phyloP scores from a whole-genome alignment of 495 filamentous ascomycete species.

The Penicillium longicatenatum region DNA sequence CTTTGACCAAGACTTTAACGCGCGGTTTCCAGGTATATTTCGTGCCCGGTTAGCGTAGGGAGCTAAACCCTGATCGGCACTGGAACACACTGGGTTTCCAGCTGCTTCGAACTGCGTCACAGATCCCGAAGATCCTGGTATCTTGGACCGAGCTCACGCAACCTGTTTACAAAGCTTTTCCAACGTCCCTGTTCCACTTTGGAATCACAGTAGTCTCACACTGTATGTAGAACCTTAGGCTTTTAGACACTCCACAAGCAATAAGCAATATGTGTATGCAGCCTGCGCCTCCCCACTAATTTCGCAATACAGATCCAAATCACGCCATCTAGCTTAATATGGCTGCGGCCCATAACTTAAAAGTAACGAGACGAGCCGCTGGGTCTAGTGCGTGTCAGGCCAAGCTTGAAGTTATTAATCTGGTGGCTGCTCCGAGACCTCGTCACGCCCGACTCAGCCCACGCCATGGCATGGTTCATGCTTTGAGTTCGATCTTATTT shows the following conservation, averaged over 20 bases:
- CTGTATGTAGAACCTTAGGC: background rate
- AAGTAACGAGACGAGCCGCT: conserved; percentile 9
- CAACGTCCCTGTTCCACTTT: background rate
- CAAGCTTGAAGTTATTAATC: background rate
- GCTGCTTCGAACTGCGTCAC: background rate
- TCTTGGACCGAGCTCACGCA: background rate
- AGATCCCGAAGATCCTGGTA: background rate
- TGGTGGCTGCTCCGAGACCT: background rate
- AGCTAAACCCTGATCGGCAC: background rate
- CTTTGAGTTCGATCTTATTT: background rate
- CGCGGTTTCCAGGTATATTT: background rate
- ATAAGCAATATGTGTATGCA: background rate
- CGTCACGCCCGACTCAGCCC: background rate
- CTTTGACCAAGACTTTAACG: background rate
- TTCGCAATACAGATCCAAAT: conserved; percentile 43
- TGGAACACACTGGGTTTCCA: background rate
- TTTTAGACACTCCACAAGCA: background rate
- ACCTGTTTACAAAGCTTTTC: no score
- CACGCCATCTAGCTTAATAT: conserved; percentile 39
- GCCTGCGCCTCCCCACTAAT: conserved; percentile 3
- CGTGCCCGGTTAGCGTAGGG: background rate
- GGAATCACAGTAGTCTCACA: background rate
- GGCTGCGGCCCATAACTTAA: conserved; percentile 19
- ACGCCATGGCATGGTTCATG: background rate
- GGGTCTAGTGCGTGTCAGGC: conserved; percentile 2